Conservation (phyloP, 257 asterid genomes). For the Rubia yunnanensis region DNA sequence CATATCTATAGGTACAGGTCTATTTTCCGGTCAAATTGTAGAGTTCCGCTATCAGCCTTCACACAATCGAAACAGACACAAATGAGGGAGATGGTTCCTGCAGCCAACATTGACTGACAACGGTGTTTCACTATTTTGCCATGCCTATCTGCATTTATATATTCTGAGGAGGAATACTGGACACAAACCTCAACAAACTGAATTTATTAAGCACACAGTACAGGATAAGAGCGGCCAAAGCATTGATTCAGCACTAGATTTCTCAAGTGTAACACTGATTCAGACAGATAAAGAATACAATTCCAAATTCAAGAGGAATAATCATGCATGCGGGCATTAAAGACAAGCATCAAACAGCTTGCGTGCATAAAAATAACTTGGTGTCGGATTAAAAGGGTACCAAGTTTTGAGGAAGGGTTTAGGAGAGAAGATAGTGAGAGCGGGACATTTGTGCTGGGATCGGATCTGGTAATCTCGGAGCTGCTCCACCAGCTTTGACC, state of each 20-base stretch:
- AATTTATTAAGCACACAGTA: too few relatives aligned
- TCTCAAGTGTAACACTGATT: neutral
- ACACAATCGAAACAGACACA: constrained; percentile 1
- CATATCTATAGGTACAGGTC: neutral
- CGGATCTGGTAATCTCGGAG: constrained; percentile 92
- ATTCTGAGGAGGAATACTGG: neutral
- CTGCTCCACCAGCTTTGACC: constrained; percentile 82
- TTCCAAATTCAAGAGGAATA: neutral
- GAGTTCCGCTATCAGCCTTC: neutral
- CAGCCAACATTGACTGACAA: neutral
- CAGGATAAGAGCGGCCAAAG: neutral
- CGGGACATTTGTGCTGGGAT: constrained; percentile 72
- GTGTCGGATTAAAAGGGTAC: constrained; percentile 13
- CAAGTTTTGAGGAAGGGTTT: constrained; percentile 58
- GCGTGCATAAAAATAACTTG: neutral
- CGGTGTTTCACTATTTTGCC: neutral
- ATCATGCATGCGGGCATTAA: neutral
- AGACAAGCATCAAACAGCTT: neutral
- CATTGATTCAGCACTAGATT: neutral
- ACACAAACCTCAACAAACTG: neutral
- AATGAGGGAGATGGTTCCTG: neutral
- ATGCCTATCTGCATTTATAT: neutral
- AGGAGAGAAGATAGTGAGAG: constrained; percentile 67
- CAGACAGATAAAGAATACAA: neutral
- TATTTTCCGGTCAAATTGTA: neutral